Evolutionary conservation across 2,329 filamentous ascomycete genomes (phyloP).

Genomic region (Periconia digitata): DNA sequence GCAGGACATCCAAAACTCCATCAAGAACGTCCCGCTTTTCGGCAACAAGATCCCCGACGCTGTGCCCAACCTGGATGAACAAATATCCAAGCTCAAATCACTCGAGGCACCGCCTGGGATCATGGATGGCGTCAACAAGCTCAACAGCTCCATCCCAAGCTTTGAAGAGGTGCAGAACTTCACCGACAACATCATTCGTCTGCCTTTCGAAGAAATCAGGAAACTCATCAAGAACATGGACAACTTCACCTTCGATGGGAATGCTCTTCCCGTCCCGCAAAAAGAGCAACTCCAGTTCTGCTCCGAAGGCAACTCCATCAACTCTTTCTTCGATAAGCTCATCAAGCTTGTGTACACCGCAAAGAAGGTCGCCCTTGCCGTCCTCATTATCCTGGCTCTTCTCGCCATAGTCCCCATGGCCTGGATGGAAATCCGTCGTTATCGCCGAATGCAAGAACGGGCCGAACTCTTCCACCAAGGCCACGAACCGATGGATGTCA

Average conservation of each 20-base stretch:
- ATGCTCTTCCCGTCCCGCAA: slow-evolving; percentile 77
- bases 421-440: slow-evolving; percentile 76
- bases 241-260: slow-evolving; percentile 75
- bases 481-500: slow-evolving; percentile 80
- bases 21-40: slow-evolving; percentile 44
- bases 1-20: slow-evolving; percentile 30
- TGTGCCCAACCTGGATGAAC: slow-evolving; percentile 65
- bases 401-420: slow-evolving; percentile 77
- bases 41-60: slow-evolving; percentile 45
- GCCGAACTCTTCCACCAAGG: slow-evolving; percentile 67
- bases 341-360: slow-evolving; percentile 67
- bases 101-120: slow-evolving; percentile 71
- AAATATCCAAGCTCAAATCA: slow-evolving; percentile 67
- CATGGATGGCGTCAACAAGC: slow-evolving; percentile 66
- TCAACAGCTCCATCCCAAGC: slow-evolving; percentile 78
- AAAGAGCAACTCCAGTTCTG: slow-evolving; percentile 87
- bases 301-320: slow-evolving; percentile 78
- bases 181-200: slow-evolving; percentile 70
- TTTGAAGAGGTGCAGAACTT: slow-evolving; percentile 84
- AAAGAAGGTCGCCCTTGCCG: slow-evolving; percentile 73
- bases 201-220: slow-evolving; percentile 82
- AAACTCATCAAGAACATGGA: slow-evolving; percentile 69
- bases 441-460: slow-evolving; percentile 70
- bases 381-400: slow-evolving; percentile 71
- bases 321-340: slow-evolving; percentile 78